These are phyloP conservation scores for Marasmius sp. DNA, from an alignment of 1,284 basidiomycete species.

Conservation along the genomic window DNA sequence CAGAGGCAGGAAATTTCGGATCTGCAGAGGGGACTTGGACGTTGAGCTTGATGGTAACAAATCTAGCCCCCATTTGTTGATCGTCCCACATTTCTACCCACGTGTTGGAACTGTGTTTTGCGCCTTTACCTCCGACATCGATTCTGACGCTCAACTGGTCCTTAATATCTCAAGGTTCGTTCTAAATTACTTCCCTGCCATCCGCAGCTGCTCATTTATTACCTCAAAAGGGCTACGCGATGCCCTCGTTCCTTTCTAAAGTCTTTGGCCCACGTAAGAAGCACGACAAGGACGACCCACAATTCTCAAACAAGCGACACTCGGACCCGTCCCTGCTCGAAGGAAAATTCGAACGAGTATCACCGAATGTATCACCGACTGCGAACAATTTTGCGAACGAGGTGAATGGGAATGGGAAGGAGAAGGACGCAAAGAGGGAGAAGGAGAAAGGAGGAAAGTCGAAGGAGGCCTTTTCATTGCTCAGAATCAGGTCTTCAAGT, in stretches of 20 bases:
- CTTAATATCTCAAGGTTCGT: neutral
- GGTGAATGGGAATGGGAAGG: conserved; percentile 33
- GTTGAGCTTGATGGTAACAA: neutral
- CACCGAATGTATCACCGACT: conserved; percentile 52
- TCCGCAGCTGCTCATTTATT: neutral
- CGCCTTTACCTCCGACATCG: neutral
- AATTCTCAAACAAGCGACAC: conserved; percentile 28
- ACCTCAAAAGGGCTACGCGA: conserved; percentile 31
- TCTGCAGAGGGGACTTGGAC: neutral
- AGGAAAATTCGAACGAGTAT: conserved; percentile 71
- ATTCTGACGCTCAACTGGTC: neutral
- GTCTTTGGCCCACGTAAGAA: conserved; percentile 66
- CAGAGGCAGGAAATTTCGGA: too few species aligned
- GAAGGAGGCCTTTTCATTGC: conserved; percentile 38
- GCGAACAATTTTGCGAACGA: conserved; percentile 36
- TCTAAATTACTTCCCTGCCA: neutral
- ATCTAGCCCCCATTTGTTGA: neutral
- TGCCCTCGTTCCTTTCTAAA: conserved; percentile 76
- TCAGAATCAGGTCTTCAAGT: conserved; percentile 42
- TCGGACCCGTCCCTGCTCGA: conserved; percentile 56
- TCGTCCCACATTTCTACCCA: neutral
- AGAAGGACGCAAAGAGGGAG: conserved; percentile 22
- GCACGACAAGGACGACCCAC: conserved; percentile 42
- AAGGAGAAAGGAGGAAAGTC: conserved; percentile 22
- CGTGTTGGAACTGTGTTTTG: neutral